Evolutionary conservation across 2,329 filamentous ascomycete genomes (phyloP), one percentile per base, ranked within the genome.

Genomic region (Nemania sp.): DNA sequence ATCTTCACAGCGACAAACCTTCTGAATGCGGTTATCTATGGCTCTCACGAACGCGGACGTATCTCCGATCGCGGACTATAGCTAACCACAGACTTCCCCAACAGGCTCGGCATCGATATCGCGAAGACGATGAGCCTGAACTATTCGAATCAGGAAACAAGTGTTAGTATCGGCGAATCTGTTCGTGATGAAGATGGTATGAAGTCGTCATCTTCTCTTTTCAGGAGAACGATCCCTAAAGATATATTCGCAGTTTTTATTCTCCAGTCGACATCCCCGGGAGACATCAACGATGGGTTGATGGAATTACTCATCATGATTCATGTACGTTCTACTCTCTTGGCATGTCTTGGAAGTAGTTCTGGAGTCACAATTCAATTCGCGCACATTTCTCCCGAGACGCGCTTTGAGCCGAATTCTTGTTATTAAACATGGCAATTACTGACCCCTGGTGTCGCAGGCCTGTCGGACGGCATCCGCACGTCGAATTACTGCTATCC

Each of bases 281-380:
- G 93, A 71, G 92, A 97, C 70, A 95, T 97, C 77, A 99, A 99
- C 75, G 93, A 97, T 72, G 91, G 91, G 44, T 82, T 99, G 56
- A 97, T 99, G 93, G 93, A 99, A 75, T 83, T 97, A 31, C 83
- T 97, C 63, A 97, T 97, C 75, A 96, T 97, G 86, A 95, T 97
- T 74, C 95, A 96, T 70, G 93, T n/a, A n/a, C n/a, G n/a, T n/a
- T n/a, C n/a, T n/a, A n/a, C n/a, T n/a, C n/a, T n/a, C n/a, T n/a
- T n/a, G n/a, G n/a, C n/a, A n/a, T n/a, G n/a, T n/a, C n/a, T n/a
- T n/a, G n/a, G n/a, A n/a, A n/a, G n/a, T n/a, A n/a, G n/a, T n/a
- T n/a, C n/a, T n/a, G n/a, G n/a, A n/a, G n/a, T n/a, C n/a, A n/a
- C n/a, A n/a, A n/a, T n/a, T n/a, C n/a, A n/a, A n/a, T n/a, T n/a